Base-by-base conservation (phyloP, 2,329 filamentous ascomycete species). In the Alternaria arborescens region DNA sequence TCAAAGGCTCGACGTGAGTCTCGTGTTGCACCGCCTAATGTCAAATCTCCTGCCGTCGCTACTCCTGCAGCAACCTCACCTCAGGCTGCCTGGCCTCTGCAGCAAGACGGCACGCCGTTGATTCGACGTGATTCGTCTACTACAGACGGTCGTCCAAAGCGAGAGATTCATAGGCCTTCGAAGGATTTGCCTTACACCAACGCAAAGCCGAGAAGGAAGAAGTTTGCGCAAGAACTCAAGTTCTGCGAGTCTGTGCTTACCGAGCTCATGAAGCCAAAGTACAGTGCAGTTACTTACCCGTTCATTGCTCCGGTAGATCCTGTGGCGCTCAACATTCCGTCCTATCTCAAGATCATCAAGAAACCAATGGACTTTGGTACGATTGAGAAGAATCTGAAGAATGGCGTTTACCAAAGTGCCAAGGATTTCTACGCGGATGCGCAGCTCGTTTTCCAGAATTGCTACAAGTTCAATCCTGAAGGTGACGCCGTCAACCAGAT, bases 301-400 rank as follows among this genome's bases (percentile, higher is more conserved):
- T 99, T 99, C 81, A 82, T 92, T 71, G 82, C 86, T 8, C 91
- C 95, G 0, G 95, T 99, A 20, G 95, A 99, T 75, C 93, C 95
- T 0, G 94, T 98, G 36, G 94, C 94, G 0, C 83, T 98, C 55
- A 93, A 94, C 76, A 97, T 98, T 61, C 95, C 95, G 0, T 90
- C 91, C 24, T 99, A 99, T 77, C 92, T 95, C 77, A 93, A 91
- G 72, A 84, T 98, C 63, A 93, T 99, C 81, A 98, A 97, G 83
- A 93, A 94, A 76, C 95, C 95, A 0, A 99, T 98, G 94, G 94
- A 99, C 77, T 84, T 97, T 51, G 84, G 86, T 16, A 97, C 92
- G n/a, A 91, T 97, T 73, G 84, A 87, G 36, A 84, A 85, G 42
- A 96, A 96, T 79, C 84, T 97, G 41, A 88, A 90, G 68, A 84